Conservation (phyloP, 768 basidiomycete species). For the Pleurotus citrinopileatus region DNA sequence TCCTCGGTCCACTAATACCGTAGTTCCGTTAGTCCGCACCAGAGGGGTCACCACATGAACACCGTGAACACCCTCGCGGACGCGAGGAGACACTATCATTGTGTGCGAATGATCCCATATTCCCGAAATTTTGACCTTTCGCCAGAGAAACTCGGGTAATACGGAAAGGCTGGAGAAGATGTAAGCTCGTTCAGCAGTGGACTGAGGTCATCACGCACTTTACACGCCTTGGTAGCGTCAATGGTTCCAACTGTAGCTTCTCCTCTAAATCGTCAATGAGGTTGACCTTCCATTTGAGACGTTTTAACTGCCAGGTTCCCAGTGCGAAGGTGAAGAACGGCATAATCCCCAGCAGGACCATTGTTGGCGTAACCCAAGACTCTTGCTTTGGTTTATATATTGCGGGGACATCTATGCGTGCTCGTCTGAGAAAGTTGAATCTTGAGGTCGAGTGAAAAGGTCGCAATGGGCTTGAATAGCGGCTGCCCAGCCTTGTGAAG, state of each 20-base stretch:
- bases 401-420: conserved; percentile 33
- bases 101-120: conserved; percentile 75
- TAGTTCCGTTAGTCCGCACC: conserved; percentile 73
- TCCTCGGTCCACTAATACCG: conserved; percentile 89
- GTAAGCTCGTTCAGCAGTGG: conserved; percentile 14
- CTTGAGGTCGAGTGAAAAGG: background rate
- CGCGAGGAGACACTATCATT: conserved; percentile 82
- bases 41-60: conserved; percentile 89
- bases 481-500: background rate
- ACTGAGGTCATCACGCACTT: conserved; percentile 56
- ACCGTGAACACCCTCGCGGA: conserved; percentile 86
- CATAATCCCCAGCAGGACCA: conserved; percentile 77
- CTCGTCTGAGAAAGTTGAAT: conserved; percentile 8
- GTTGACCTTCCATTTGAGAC: conserved; percentile 92
- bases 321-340: conserved; percentile 89
- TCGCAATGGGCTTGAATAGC: background rate
- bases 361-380: conserved; percentile 64
- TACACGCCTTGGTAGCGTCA: conserved; percentile 77
- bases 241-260: conserved; percentile 77
- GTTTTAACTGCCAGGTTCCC: conserved; percentile 91
- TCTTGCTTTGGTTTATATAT: conserved; percentile 58
- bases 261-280: conserved; percentile 93
- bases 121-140: conserved; percentile 79
- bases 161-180: conserved; percentile 51
- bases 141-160: conserved; percentile 85